These are phyloP conservation scores for Penicillium brasilianum DNA, from an alignment of 2,329 filamentous ascomycete species.

Conservation along the genomic window DNA sequence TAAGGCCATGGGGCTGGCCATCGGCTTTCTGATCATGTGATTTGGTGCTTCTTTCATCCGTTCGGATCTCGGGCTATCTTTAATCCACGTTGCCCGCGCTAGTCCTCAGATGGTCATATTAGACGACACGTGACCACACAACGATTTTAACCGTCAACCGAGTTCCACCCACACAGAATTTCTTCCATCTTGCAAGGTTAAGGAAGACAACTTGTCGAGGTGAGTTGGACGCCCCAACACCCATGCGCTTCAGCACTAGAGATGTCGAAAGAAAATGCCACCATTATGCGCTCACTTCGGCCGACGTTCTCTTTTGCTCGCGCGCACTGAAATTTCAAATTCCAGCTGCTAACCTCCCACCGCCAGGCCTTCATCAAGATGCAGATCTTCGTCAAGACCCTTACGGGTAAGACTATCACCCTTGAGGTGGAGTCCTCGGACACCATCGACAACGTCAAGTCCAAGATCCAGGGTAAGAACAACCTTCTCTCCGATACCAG, in stretches of 20 bases:
- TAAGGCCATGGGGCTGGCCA: background rate
- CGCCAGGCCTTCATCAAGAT: conserved; percentile 54
- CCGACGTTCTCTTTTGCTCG: background rate
- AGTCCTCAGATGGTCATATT: background rate
- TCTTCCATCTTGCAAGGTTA: conserved; percentile 54
- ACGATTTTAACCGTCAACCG: conserved; percentile 43
- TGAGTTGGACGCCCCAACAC: conserved; percentile 42
- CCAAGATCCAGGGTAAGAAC: conserved; percentile 76
- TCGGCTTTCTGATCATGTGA: background rate
- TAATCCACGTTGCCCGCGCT: background rate
- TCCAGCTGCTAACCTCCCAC: conserved; percentile 25
- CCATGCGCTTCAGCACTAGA: background rate
- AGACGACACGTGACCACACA: conserved; percentile 46
- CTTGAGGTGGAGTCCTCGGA: conserved; percentile 99
- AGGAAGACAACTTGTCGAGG: conserved; percentile 68
- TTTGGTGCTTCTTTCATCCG: background rate
- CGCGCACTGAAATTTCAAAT: conserved; percentile 5
- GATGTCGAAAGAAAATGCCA: conserved; percentile 12
- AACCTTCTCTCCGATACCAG: background rate
- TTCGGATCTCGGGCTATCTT: background rate
- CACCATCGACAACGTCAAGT: conserved; percentile 99
- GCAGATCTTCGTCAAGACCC: conserved; percentile 65
- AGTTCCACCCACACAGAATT: conserved; percentile 33
- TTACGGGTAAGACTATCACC: conserved; percentile 99
- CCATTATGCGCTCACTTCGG: conserved; percentile 8